These are phyloP conservation scores for Mycena epipterygia DNA, from an alignment of 768 basidiomycete species.

Conservation along the genomic window DNA sequence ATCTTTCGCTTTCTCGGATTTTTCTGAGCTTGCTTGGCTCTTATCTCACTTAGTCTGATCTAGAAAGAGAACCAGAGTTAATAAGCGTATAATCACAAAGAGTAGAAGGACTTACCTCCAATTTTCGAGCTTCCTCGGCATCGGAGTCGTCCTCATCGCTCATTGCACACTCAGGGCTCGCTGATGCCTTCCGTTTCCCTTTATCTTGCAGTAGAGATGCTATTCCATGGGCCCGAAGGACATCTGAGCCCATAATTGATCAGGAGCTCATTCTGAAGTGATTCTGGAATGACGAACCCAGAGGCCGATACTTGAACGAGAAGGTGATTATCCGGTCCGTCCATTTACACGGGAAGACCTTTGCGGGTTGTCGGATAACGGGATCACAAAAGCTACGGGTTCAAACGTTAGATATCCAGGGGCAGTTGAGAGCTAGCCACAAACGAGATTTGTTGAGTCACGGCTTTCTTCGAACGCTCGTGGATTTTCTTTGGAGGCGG, in stretches of 20 bases:
- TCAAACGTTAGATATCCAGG: background rate
- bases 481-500: conserved; percentile 35
- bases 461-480: conserved; percentile 42
- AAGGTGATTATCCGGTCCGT: conserved; percentile 33
- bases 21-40: conserved; percentile 35
- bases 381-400: conserved; percentile 5
- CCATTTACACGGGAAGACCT: conserved; percentile 12
- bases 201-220: conserved; percentile 18
- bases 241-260: background rate
- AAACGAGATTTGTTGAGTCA: conserved; percentile 42
- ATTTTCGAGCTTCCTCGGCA: conserved; percentile 15
- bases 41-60: conserved; percentile 18
- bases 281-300: conserved; percentile 29
- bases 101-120: conserved; percentile 4
- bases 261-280: background rate
- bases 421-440: background rate
- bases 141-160: conserved; percentile 21
- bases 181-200: conserved; percentile 13
- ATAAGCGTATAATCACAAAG: background rate
- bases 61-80: background rate
- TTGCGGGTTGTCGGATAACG: conserved; percentile 2
- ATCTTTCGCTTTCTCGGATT: conserved; percentile 15
- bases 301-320: conserved; percentile 42
- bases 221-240: conserved; percentile 23
- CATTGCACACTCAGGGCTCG: background rate